Evolutionary conservation across 2,329 filamentous ascomycete species (phyloP), one percentile per base, ranked within the genome.

Genomic region (Fusarium torreyae): DNA sequence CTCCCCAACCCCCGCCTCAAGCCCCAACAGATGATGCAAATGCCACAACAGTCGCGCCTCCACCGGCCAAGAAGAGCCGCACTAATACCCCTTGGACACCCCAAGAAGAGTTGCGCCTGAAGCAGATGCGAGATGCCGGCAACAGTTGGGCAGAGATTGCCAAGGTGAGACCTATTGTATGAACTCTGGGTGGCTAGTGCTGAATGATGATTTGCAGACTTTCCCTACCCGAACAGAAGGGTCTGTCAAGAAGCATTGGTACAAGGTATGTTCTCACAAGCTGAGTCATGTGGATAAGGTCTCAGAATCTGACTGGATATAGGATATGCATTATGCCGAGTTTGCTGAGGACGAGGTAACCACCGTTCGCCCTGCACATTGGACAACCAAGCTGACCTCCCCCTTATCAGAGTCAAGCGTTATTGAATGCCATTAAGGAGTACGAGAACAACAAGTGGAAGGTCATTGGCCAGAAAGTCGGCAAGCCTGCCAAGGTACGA

Each of bases 361-460:
- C 81, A 65, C 73, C 71, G 71, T 50, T 59, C 43, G 50, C 51
- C 53, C 36, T 57, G 40, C 40, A 18, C 26, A 38, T 31, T 61
- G 66, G 67, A 59, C 53, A 59, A 56, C 57, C 52, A 52, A 64
- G 64, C 68, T 74, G 60, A 66, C 59, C 54, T 59, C 50, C 65
- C 50, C 66, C 66, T 66, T 39, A 72, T 67, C 85, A 93, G 88
- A 94, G 90, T 77, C 87, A 90, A 74, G 92, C 92, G 38, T 83
- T 99, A 62, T 88, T 97, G 71, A 94, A 92, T 70, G 96, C 96
- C 31, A 99, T 99, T 83, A 98, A 97, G 82, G 96, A 99, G 79
- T 98, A 98, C 82, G 96, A 99, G 79, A 92, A 94, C 77, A 98
- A 97, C 81, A 98, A 98, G 80, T 99, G 96, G 96, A 98, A 98